phyloP scores from a whole-genome alignment of 345 rosid species.

The Gossypium bickii region DNA sequence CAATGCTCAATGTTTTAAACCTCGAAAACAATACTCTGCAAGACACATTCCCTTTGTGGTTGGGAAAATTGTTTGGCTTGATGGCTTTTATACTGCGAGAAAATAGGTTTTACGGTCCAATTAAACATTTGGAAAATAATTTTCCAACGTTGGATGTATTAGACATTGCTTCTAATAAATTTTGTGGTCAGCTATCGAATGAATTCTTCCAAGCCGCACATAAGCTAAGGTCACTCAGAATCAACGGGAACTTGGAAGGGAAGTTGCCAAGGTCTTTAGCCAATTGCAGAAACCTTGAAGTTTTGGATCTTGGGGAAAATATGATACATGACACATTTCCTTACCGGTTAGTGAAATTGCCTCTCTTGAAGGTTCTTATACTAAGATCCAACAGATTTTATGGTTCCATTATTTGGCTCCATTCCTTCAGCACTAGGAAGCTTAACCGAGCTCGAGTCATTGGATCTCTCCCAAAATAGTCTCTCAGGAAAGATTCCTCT shows the following conservation, averaged over 20 bases:
- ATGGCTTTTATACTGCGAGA: background rate
- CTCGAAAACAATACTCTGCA: background rate
- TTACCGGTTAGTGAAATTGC: background rate
- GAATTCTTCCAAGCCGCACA: background rate
- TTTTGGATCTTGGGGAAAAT: background rate
- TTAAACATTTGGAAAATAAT: background rate
- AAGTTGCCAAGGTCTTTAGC: background rate
- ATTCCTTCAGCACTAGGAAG: background rate
- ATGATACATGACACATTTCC: background rate
- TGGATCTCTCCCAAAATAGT: conserved; percentile 18
- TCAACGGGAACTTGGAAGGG: no score
- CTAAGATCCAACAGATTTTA: background rate
- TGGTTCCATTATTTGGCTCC: background rate
- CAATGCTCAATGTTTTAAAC: background rate
- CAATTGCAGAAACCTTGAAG: background rate
- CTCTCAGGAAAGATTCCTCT: conserved; percentile 18
- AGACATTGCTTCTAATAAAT: background rate
- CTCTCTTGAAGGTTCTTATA: background rate
- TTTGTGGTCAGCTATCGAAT: background rate
- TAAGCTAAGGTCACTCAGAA: background rate
- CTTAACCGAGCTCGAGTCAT: background rate
- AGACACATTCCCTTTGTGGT: background rate
- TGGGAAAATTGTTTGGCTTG: background rate
- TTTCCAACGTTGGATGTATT: background rate
- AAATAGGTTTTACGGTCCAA: background rate